Evolutionary conservation across 495 filamentous ascomycete genomes (phyloP), one percentile per base, ranked within the genome.

Genomic region (Podospora anserina): DNA sequence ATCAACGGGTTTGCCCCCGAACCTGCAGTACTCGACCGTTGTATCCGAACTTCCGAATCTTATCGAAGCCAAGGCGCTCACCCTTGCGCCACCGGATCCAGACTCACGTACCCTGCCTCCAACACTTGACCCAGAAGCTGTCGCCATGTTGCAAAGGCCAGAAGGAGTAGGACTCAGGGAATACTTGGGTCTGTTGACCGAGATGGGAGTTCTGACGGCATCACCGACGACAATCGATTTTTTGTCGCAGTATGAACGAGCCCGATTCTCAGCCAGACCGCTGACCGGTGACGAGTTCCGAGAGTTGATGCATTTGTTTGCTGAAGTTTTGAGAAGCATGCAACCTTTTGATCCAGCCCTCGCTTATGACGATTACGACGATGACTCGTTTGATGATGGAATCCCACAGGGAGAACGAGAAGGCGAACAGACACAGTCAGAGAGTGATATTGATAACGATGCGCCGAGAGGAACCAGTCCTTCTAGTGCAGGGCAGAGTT

Each of bases 11-110:
- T 78, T 96, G 2, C 39, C 39, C 9, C 88, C 93, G 5, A 88
- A 93, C 70, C 78, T 97, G 11, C 88, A 94, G 59, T 97, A 94
- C 75, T 82, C 82, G 54, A 87, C 85, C 0, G 92, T 99, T n/a
- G 86, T 99, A 15, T 81, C 83, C 20, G 96, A 98, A 80, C 82
- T 99, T 16, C 91, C 94, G 2, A 90, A 97, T 73, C 83, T 99
- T 26, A 93, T 99, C 67, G 95, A 99, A 78, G 94, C 93, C 0
- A 93, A 93, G 79, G 95, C 93, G 6, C 88, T 95, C 15, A 91
- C 92, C 0, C 83, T 95, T 54, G 92, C 92, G 2, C 91, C 91
- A 0, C 78, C 84, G 0, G 89, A 93, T 66, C 78, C 80, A 5
- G 68, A 74, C 18, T 85, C 82, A 64, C 70, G 69, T 15, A 65